Evolutionary conservation across 2,329 filamentous ascomycete species (phyloP).

Genomic region (Chrysoporthe puriensis): DNA sequence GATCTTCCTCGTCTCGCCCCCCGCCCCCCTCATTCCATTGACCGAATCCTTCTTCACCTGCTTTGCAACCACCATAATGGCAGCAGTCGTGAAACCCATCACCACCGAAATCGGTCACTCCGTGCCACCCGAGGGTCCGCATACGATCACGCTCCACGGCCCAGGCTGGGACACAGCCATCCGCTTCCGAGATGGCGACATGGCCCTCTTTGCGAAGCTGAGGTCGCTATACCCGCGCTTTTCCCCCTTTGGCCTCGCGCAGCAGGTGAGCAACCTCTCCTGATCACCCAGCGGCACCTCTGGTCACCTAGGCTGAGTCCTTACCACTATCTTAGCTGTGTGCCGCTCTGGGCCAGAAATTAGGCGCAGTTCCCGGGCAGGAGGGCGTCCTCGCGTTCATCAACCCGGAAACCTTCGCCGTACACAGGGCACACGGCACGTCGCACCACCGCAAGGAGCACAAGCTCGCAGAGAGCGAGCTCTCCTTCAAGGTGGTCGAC

Average conservation of each 20-base stretch:
- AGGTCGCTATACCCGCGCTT: conserved; percentile 53
- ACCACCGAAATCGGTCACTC: conserved; percentile 47
- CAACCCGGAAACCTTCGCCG: conserved; percentile 34
- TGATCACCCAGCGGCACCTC: background rate
- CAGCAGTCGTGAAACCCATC: conserved; percentile 30
- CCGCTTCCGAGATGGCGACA: conserved; percentile 50
- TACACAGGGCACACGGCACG: conserved; percentile 37
- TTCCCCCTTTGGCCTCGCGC: conserved; percentile 43
- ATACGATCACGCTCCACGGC: conserved; percentile 51
- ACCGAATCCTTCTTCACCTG: background rate
- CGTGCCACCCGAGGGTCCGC: conserved; percentile 50
- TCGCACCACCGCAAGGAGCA: conserved; percentile 42
- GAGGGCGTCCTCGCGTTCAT: conserved; percentile 37
- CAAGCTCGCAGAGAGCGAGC: conserved; percentile 39
- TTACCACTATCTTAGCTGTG: conserved; percentile 39
- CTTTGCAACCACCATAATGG: background rate
- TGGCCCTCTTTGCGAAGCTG: conserved; percentile 38
- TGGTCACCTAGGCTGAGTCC: background rate
- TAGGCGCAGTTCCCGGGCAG: conserved; percentile 34
- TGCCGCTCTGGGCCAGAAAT: conserved; percentile 39
- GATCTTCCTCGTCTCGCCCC: background rate
- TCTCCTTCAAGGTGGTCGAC: conserved; percentile 47
- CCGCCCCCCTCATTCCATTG: background rate
- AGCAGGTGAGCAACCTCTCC: conserved; percentile 35
- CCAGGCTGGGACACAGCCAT: conserved; percentile 48